Evolutionary conservation across 1,284 basidiomycete species (phyloP).

Genomic region (Megacollybia platyphylla): DNA sequence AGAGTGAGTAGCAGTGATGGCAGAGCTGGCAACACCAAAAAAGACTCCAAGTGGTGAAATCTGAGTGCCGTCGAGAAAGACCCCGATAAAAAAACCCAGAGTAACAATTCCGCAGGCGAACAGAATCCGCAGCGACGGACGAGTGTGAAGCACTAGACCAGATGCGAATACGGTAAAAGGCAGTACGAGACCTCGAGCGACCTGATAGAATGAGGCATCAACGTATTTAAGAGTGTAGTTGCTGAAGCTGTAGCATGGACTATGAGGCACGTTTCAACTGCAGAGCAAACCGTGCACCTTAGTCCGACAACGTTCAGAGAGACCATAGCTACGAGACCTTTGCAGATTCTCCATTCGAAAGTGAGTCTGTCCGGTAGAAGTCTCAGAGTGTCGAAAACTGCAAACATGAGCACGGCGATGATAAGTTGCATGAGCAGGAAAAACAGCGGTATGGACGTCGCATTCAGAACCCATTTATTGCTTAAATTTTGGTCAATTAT

Average conservation of each 20-base stretch:
- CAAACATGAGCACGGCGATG: slow-evolving; percentile 69
- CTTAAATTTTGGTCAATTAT: slow-evolving; percentile 19
- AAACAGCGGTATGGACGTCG: slow-evolving; percentile 63
- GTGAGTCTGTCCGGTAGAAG: slow-evolving; percentile 48
- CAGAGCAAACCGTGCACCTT: slow-evolving; percentile 31
- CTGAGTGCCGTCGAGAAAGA: slow-evolving; percentile 61
- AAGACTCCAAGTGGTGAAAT: slow-evolving; percentile 51
- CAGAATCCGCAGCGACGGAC: slow-evolving; percentile 63
- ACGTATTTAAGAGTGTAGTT: slow-evolving; percentile 88
- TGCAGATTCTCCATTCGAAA: slow-evolving; percentile 49
- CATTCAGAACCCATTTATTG: slow-evolving; percentile 72
- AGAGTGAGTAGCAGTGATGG: slow-evolving; percentile 72
- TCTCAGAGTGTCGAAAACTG: slow-evolving; percentile 46
- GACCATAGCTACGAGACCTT: slow-evolving; percentile 64
- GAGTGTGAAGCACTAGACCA: slow-evolving; percentile 53
- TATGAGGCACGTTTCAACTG: neutral
- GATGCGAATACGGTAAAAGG: slow-evolving; percentile 81
- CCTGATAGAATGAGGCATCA: slow-evolving; percentile 86
- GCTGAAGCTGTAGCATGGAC: slow-evolving; percentile 46
- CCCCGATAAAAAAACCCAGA: slow-evolving; percentile 74
- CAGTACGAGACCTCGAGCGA: slow-evolving; percentile 77
- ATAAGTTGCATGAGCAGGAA: slow-evolving; percentile 74
- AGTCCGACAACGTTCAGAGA: slow-evolving; percentile 68
- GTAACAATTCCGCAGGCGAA: slow-evolving; percentile 66
- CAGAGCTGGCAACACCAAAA: slow-evolving; percentile 68